Evolutionary conservation across 805 yeast species (phyloP).

Genomic region (Yamadazyma insecticola): DNA sequence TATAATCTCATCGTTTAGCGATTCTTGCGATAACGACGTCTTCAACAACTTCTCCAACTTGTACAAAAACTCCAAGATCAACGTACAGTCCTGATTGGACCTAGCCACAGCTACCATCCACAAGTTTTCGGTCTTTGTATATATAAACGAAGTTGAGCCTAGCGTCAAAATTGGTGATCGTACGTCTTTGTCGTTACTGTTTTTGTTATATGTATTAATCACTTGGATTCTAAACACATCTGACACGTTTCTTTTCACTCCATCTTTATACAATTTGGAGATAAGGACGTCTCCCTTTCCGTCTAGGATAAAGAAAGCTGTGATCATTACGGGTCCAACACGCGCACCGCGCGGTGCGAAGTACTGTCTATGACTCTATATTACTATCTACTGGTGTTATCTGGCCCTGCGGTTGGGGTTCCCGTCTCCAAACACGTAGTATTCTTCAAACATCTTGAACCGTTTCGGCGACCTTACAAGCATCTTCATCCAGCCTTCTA

Average conservation of each 20-base stretch:
- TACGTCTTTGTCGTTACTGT: constrained; percentile 13
- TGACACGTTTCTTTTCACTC: constrained; percentile 70
- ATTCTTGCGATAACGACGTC: constrained; percentile 10
- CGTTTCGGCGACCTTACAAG: constrained; percentile 60
- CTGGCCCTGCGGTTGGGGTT: constrained; percentile 5
- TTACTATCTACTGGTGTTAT: background rate
- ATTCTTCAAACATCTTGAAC: constrained; percentile 58
- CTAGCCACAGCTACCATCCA: constrained; percentile 90
- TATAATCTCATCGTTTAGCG: constrained; percentile 38
- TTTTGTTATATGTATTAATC: constrained; percentile 47
- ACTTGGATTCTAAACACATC: constrained; percentile 94
- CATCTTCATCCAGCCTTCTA: constrained; percentile 91
- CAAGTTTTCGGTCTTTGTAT: constrained; percentile 55
- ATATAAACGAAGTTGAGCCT: constrained; percentile 89
- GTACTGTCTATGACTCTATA: too few species aligned
- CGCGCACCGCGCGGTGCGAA: background rate
- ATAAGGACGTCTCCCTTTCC: constrained; percentile 80
- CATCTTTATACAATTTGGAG: constrained; percentile 67
- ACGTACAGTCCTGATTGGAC: constrained; percentile 79
- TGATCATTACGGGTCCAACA: constrained; percentile 65
- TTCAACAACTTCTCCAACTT: constrained; percentile 53
- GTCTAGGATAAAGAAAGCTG: constrained; percentile 76
- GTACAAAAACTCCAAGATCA: constrained; percentile 74
- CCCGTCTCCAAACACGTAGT: constrained; percentile 38
- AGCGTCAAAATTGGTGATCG: constrained; percentile 58